These are phyloP conservation scores for Cutaneotrichosporon cavernicola DNA, from an alignment of 1,284 basidiomycete species.

Conservation along the genomic window DNA sequence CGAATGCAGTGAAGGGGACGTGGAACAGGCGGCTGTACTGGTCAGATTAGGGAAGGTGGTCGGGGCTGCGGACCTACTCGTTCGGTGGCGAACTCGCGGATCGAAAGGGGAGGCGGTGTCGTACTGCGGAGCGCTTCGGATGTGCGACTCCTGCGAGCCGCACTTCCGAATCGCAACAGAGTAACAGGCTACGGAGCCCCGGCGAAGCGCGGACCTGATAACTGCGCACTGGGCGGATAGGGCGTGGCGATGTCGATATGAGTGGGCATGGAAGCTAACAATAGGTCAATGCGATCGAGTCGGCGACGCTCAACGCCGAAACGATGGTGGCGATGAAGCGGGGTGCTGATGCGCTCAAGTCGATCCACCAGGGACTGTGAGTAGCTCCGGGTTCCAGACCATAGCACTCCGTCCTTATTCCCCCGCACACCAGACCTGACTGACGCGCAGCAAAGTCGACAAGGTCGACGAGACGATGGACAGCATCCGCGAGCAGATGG, in stretches of 20 bases:
- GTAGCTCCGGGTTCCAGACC: slow-evolving; percentile 47
- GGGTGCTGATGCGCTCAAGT: slow-evolving; percentile 84
- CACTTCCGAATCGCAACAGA: neutral
- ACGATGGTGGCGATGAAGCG: slow-evolving; percentile 98
- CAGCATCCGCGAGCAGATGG: slow-evolving; percentile 86
- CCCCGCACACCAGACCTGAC: neutral
- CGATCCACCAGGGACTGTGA: slow-evolving; percentile 87
- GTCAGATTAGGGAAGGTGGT: neutral
- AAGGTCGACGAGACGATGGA: slow-evolving; percentile 93
- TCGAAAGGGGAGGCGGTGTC: neutral
- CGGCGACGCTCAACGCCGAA: slow-evolving; percentile 97
- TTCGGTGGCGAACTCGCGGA: neutral
- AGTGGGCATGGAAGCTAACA: neutral
- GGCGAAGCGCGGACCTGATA: neutral
- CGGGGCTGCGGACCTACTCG: neutral
- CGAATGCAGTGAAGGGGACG: neutral
- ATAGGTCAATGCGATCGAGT: slow-evolving; percentile 88
- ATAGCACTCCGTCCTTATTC: neutral
- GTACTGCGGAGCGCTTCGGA: neutral
- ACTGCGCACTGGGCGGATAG: neutral
- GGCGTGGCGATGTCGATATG: neutral
- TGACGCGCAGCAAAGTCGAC: slow-evolving; percentile 68
- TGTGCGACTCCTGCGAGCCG: neutral
- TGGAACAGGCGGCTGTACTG: neutral
- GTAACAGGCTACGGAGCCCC: neutral